Base-by-base conservation (phyloP, 768 basidiomycete species). In the Vishniacozyma victoriae region DNA sequence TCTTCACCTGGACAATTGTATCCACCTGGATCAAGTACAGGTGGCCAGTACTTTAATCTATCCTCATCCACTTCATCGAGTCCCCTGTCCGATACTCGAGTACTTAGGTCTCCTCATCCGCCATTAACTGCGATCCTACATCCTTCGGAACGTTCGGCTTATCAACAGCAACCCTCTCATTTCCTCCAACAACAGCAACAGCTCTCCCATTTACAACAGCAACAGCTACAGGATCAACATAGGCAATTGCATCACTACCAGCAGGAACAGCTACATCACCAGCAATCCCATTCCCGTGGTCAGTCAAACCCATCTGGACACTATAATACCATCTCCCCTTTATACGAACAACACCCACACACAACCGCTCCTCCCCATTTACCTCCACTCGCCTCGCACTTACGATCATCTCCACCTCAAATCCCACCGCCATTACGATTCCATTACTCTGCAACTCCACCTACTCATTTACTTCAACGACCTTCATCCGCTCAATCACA, bases 371-470 rank as follows among this genome's bases (percentile, higher is more conserved):
- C 31, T 33, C n/a, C 31, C 31, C 31, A 33, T 33, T n/a, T n/a
- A 11, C n/a, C 31, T 33, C n/a, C 31, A 11, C 31, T 33, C 31
- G 9, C 11, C 11, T 33, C 31, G 11, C 11, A 9, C 31, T 33
- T 33, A 33, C 31, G 25, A 19, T 13, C 26, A 3, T 58, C 61
- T 18, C 59, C 62, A 15, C 4, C 64, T 14, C 44, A 43, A 20
- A 60, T 67, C 41, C 62, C 62, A 18, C 59, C 57, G 24, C 65
- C 65, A 2, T 58, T 67, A 26, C 45, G 50, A n/a, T 67, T 67
- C 59, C 55, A 52, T 18, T 64, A 62, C 42, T 64, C 65, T 19
- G 45, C 50, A 24, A 50, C 65, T 15, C 62, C 65, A 2, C 59
- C 64, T n/a, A n/a, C n/a, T n/a, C n/a, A n/a, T n/a, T n/a, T n/a